Conservation (phyloP, 1,284 basidiomycete genomes). For the Lentinula novae-zelandiae region DNA sequence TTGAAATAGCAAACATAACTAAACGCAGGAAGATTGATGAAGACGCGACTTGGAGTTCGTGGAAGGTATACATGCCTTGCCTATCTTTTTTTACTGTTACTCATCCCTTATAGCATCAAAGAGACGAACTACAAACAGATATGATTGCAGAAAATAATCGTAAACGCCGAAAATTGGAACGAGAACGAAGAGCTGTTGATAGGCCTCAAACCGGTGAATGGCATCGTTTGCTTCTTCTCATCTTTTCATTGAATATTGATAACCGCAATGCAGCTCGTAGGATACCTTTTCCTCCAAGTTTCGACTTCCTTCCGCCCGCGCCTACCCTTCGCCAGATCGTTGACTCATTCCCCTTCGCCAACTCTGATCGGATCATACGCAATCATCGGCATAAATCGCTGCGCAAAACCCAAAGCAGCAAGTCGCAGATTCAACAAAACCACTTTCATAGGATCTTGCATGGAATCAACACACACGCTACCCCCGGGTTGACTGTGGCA, state of each 20-base stretch:
- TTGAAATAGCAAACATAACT: slow-evolving; percentile 54
- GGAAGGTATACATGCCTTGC: slow-evolving; percentile 50
- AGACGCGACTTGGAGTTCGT: slow-evolving; percentile 69
- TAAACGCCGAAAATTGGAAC: slow-evolving; percentile 75
- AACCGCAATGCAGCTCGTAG: background rate
- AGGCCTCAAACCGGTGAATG: slow-evolving; percentile 64
- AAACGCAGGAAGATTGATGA: slow-evolving; percentile 62
- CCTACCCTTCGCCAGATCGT: slow-evolving; percentile 49
- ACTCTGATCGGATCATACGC: background rate
- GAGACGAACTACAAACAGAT: slow-evolving; percentile 73
- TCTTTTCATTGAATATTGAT: slow-evolving; percentile 5
- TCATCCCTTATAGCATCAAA: slow-evolving; percentile 41
- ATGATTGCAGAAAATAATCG: slow-evolving; percentile 83
- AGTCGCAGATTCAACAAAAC: background rate
- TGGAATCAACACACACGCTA: slow-evolving; percentile 6
- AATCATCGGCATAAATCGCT: slow-evolving; percentile 12
- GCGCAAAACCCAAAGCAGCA: slow-evolving; percentile 18
- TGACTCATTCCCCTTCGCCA: slow-evolving; percentile 31
- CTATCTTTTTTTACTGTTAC: slow-evolving; percentile 3
- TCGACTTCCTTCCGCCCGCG: slow-evolving; percentile 17
- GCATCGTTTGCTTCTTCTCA: slow-evolving; percentile 10
- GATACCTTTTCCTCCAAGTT: background rate
- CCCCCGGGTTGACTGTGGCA: slow-evolving; percentile 20
- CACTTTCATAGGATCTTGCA: background rate
- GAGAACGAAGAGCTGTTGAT: slow-evolving; percentile 74